Evolutionary conservation across 176 grass and related monocot species (phyloP).

Genomic region (Avena sativa): DNA sequence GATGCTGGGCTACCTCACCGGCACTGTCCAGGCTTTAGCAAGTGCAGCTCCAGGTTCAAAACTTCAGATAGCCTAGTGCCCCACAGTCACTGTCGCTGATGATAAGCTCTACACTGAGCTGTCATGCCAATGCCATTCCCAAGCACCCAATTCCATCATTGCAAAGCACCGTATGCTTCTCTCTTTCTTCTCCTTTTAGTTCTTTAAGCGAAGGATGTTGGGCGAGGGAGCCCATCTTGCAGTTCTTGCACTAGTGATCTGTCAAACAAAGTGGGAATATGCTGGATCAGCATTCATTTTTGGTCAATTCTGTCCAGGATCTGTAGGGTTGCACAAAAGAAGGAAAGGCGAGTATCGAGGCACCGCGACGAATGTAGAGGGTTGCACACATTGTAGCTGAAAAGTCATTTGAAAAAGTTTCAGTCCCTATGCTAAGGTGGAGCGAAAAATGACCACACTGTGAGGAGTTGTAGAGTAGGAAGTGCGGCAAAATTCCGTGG

Average conservation of each 20-base stretch:
- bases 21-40: neutral
- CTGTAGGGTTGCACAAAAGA: neutral
- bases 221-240: neutral
- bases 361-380: neutral
- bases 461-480: neutral
- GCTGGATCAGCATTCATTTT: slow-evolving; percentile 33
- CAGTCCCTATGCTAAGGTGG: neutral
- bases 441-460: neutral
- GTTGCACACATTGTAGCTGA: neutral
- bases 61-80: neutral
- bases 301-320: slow-evolving; percentile 3
- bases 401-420: neutral
- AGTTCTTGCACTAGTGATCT: slow-evolving; percentile 22
- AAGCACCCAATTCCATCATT: slow-evolving; percentile 34
- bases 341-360: neutral
- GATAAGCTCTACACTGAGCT: slow-evolving; percentile 7
- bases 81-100: neutral
- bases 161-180: slow-evolving; percentile 41
- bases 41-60: slow-evolving; percentile 2
- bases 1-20: slow-evolving; percentile 36
- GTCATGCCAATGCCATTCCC: slow-evolving; percentile 31
- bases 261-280: slow-evolving; percentile 36
- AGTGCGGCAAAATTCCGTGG: neutral
- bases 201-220: slow-evolving; percentile 35
- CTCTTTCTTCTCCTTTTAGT: slow-evolving; percentile 8